A percentile compares a stretch with the other conserved stretches of the same genome.
phyloP scores from a whole-genome alignment of 1,284 basidiomycete genomes.

The Sporisorium sorghi region DNA sequence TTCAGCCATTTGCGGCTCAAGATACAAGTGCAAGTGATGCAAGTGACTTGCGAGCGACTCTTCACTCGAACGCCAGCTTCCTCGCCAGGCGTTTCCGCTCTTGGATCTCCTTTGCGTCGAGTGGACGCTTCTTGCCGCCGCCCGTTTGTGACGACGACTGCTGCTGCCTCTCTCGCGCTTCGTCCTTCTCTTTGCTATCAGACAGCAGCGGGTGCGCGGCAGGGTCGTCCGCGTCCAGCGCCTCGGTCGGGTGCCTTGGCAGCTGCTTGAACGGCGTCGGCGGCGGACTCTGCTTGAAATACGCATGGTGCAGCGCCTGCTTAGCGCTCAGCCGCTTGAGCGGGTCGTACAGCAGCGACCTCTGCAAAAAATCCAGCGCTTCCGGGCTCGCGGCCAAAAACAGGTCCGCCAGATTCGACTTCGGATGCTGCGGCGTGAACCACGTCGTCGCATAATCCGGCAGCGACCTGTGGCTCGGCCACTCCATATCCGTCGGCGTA shows the following conservation, averaged over 20 bases:
- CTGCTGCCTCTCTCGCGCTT: conserved; percentile 39
- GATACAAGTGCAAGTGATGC: conserved; percentile 7
- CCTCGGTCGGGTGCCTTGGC: conserved; percentile 58
- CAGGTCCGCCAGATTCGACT: conserved; percentile 82
- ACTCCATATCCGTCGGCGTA: conserved; percentile 93
- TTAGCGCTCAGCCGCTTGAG: conserved; percentile 80
- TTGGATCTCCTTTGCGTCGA: conserved; percentile 56
- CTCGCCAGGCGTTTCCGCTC: conserved; percentile 59
- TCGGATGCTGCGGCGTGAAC: conserved; percentile 74
- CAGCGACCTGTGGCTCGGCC: conserved; percentile 83
- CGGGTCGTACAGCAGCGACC: conserved; percentile 87
- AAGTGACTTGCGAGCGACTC: background rate
- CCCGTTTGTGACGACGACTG: conserved; percentile 1
- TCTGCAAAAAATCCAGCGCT: conserved; percentile 83
- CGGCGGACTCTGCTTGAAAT: conserved; percentile 57
- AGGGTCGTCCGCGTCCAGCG: conserved; percentile 36
- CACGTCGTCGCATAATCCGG: conserved; percentile 27
- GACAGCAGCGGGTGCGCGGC: conserved; percentile 48
- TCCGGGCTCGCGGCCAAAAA: conserved; percentile 91
- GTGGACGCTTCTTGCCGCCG: conserved; percentile 47
- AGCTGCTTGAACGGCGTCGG: conserved; percentile 59
- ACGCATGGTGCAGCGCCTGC: conserved; percentile 61
- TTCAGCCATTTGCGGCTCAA: background rate
- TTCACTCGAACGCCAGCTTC: conserved; percentile 54
- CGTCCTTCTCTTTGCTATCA: conserved; percentile 54